phyloP scores from a whole-genome alignment of 2,329 filamentous ascomycete species.

The Calonectria pteridis region DNA sequence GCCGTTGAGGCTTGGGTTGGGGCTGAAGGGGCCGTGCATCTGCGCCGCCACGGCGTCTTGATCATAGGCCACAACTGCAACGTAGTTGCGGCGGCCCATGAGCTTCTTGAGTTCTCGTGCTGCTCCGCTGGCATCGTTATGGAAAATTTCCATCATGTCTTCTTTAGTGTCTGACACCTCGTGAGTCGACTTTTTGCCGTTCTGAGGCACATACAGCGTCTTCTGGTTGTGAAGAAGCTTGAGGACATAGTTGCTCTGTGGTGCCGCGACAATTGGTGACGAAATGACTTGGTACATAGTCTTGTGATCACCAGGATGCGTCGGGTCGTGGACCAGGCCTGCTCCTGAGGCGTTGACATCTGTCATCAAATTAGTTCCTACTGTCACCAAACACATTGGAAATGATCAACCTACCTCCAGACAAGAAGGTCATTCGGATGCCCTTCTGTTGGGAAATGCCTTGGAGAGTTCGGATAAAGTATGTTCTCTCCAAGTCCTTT shows the following conservation, averaged over 20 bases:
- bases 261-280: slow-evolving; percentile 90
- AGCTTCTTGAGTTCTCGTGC: slow-evolving; percentile 88
- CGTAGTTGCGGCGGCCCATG: slow-evolving; percentile 94
- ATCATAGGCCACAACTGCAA: slow-evolving; percentile 94
- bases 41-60: slow-evolving; percentile 74
- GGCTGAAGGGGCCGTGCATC: slow-evolving; percentile 53
- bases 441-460: slow-evolving; percentile 96
- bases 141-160: slow-evolving; percentile 99
- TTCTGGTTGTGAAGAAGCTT: slow-evolving; percentile 97
- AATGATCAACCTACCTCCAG: slow-evolving; percentile 72
- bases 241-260: slow-evolving; percentile 86
- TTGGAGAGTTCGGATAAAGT: slow-evolving; percentile 94
- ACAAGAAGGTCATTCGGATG: slow-evolving; percentile 96
- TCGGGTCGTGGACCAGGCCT: slow-evolving; percentile 92
- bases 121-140: slow-evolving; percentile 88
- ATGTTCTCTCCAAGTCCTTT: slow-evolving; percentile 97
- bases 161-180: slow-evolving; percentile 93
- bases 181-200: slow-evolving; percentile 82
- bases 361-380: slow-evolving; percentile 48
- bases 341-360: slow-evolving; percentile 92
- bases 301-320: slow-evolving; percentile 93
- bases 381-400: not conserved
- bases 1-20: slow-evolving; percentile 50
- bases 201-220: slow-evolving; percentile 88
- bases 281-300: slow-evolving; percentile 99